phyloP scores from a whole-genome alignment of 345 rosid species.

The Hypericum androsaemum region DNA sequence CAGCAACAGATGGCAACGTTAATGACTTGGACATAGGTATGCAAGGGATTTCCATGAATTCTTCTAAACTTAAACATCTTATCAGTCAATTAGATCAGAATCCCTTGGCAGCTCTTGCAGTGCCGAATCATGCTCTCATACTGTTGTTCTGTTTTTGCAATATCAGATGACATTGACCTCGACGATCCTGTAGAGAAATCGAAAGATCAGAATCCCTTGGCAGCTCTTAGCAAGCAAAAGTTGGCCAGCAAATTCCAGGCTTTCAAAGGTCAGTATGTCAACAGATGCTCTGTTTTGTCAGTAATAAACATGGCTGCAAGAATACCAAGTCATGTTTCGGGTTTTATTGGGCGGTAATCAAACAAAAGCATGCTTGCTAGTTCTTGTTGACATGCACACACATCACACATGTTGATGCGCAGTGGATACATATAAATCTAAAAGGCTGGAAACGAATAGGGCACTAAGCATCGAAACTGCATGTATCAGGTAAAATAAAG shows the following conservation, averaged over 20 bases:
- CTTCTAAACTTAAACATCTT: neutral
- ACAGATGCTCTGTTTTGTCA: neutral
- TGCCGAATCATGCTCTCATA: neutral
- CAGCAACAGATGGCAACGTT: slow-evolving; percentile 31
- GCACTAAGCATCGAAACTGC: neutral
- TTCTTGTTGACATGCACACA: too few species aligned
- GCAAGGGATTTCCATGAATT: neutral
- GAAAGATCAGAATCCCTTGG: slow-evolving; percentile 54
- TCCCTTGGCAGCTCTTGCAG: neutral
- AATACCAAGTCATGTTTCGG: too few species aligned
- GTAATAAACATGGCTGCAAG: too few species aligned
- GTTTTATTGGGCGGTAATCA: too few species aligned
- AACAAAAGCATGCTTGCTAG: too few species aligned
- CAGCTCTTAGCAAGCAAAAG: slow-evolving; percentile 59
- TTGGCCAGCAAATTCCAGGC: slow-evolving; percentile 57
- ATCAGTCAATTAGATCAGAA: neutral
- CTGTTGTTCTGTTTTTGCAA: neutral
- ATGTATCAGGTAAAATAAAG: slow-evolving; percentile 50
- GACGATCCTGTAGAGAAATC: slow-evolving; percentile 50
- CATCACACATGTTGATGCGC: too few species aligned
- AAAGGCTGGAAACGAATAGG: too few species aligned
- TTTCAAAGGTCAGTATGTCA: slow-evolving; percentile 39
- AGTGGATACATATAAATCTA: too few species aligned
- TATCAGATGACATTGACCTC: slow-evolving; percentile 71
- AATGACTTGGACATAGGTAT: slow-evolving; percentile 60